phyloP scores from a whole-genome alignment of 139 green algal genomes.

The Desmodesmus armatus region DNA sequence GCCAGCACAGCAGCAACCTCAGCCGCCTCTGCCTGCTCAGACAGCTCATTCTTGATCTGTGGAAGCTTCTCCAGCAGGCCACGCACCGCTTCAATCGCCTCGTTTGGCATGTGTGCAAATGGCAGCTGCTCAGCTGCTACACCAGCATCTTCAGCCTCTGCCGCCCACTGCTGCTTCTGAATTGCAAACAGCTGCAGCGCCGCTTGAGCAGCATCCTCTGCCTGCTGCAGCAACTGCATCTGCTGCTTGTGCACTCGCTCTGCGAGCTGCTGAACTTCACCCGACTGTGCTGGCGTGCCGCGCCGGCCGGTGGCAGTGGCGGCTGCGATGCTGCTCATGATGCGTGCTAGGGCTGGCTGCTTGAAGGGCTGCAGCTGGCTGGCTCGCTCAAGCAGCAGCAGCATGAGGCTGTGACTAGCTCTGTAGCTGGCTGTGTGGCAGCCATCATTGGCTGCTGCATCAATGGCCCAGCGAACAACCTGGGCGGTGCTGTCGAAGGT shows the following conservation, averaged over 20 bases:
- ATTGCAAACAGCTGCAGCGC: not conserved
- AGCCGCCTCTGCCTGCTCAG: not conserved
- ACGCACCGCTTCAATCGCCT: not conserved
- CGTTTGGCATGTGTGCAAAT: not conserved
- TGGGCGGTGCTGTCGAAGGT: not conserved
- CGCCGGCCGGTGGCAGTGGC: not conserved
- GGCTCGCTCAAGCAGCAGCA: conserved; percentile 19
- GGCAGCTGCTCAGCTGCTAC: not conserved
- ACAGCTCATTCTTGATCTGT: not conserved
- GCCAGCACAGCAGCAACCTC: conserved; percentile 21
- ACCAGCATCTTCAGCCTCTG: not conserved
- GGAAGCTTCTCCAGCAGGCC: conserved; percentile 19
- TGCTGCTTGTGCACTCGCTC: not conserved
- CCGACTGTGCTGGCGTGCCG: not conserved
- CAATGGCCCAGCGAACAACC: not conserved
- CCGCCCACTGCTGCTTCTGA: not conserved
- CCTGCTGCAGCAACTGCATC: conserved; percentile 28
- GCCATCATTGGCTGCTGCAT: not conserved
- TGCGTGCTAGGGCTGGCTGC: not conserved
- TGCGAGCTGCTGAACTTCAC: not conserved
- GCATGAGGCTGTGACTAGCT: not conserved
- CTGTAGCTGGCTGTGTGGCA: not conserved
- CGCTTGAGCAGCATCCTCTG: not conserved
- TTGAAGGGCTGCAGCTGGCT: conserved; percentile 41
- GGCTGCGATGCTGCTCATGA: conserved; percentile 5